Percentiles rank a stretch among this genome's conserved stretches.
Evolutionary conservation across 768 basidiomycete species (phyloP).

Genomic region (Neoboletus subvelutipes): DNA sequence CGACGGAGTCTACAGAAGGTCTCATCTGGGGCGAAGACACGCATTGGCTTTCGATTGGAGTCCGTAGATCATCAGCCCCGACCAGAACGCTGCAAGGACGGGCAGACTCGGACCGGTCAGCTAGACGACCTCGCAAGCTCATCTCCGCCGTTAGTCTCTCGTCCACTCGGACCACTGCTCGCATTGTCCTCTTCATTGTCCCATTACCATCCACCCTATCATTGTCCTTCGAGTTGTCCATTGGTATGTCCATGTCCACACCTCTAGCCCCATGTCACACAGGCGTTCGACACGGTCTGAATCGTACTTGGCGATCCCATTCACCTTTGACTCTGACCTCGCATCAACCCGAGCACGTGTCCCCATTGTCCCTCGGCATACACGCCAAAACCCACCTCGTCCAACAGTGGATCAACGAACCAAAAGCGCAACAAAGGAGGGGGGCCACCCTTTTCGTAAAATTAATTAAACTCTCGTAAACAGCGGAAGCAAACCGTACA

Average conservation of each 20-base stretch:
- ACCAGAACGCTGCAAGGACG: background rate
- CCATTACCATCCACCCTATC: too few relatives aligned
- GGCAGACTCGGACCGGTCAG: background rate
- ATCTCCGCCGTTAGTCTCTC: background rate
- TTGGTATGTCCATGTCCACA: background rate
- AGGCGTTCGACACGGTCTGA: background rate
- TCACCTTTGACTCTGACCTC: background rate
- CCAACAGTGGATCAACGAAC: background rate
- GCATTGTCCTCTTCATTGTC: background rate
- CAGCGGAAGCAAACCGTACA: constrained; percentile 4
- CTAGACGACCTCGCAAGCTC: background rate
- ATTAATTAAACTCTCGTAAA: constrained; percentile 9
- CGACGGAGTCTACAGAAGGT: background rate
- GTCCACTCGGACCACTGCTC: background rate
- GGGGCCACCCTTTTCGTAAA: background rate
- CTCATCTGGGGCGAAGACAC: background rate
- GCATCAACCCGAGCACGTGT: background rate
- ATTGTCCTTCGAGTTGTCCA: background rate
- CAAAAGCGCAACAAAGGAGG: background rate
- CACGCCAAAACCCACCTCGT: background rate
- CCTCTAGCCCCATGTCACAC: background rate
- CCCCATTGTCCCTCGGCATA: constrained; percentile 7
- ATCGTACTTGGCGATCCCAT: background rate
- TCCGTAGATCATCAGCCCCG: background rate
- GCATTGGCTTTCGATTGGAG: background rate